Evolutionary conservation across 805 yeast species (phyloP).

Genomic region (Candida sphagnicola): DNA sequence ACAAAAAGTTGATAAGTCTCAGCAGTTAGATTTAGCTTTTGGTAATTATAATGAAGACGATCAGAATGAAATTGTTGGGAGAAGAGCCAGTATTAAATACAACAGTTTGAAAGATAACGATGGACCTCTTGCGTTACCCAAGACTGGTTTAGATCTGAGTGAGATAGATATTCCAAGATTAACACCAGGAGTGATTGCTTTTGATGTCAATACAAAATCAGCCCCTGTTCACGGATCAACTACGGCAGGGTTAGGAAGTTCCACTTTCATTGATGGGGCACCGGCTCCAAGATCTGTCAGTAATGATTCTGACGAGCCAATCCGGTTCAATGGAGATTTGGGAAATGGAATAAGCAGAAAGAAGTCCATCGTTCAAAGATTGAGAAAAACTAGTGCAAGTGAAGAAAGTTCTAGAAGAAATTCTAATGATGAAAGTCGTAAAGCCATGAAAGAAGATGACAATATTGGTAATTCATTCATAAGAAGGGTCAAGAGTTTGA

Average conservation of each 20-base stretch:
- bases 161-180: conserved; percentile 39
- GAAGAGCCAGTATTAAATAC: conserved; percentile 12
- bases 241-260: conserved; percentile 84
- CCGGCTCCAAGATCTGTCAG: conserved; percentile 63
- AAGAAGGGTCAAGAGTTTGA: conserved; percentile 85
- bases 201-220: conserved; percentile 68
- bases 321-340: conserved; percentile 21
- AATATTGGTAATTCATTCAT: conserved; percentile 44
- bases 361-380: conserved; percentile 74
- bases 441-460: conserved; percentile 11
- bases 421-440: conserved; percentile 20
- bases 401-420: conserved; percentile 29
- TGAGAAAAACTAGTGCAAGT: conserved; percentile 40
- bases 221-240: conserved; percentile 80
- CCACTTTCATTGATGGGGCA: conserved; percentile 93
- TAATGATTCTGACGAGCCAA: conserved; percentile 23
- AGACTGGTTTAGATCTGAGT: conserved; percentile 9
- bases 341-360: conserved; percentile 67
- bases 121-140: conserved; percentile 2
- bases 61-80: conserved; percentile 37
- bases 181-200: conserved; percentile 52
- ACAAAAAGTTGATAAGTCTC: conserved; percentile 40
- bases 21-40: conserved; percentile 70
- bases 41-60: conserved; percentile 57
- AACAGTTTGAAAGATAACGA: background rate